Base-by-base conservation (phyloP, 78 protist species). In the Tieghemostelium lacteum region DNA sequence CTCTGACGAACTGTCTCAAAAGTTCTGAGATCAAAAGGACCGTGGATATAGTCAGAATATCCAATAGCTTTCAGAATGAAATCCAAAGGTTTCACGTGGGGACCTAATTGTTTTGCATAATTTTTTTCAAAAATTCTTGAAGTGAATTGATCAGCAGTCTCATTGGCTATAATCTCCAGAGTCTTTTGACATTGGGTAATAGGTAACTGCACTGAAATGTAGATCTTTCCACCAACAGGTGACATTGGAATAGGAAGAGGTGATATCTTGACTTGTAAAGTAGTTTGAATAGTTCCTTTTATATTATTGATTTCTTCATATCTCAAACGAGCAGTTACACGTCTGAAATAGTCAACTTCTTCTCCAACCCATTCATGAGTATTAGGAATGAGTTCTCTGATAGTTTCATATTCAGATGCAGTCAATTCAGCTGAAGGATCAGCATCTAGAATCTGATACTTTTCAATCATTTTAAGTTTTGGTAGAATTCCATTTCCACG, bases 81-180 rank as follows among this genome's bases (percentile, higher is more conserved):
- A 40, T 83, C 91, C 1, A 16, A 33, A 14, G 78, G 29, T 24
- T 19, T 37, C n/a, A 83, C 91, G 55, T 83, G 52, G 64, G 88
- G 88, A n/a, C n/a, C n/a, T 69, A 83, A 83, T 49, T 69, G 76
- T 69, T 83, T 83, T 17, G 91, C 28, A 69, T 83, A 83, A 33
- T 83, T 83, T 17, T 70, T 83, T 22, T 31, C 29, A n/a, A 69
- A 83, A n/a, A 83, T 8, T 45, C 91, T 34, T n/a, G 22, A 17
- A 0, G 65, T 42, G 20, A 83, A 66, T n/a, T 39, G 36, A 83
- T 83, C 91, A 7, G 91, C 91, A 34, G 78, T 83, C 42, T 83
- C 91, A 45, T 58, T 58, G 2, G 31, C 39, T 69, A 63, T 72
- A 1, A 83, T 36, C 26, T 69, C 72, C 16, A 83, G 26, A 22